Evolutionary conservation across 495 filamentous ascomycete genomes (phyloP).

Genomic region (Pyrenopolyporus hunteri): DNA sequence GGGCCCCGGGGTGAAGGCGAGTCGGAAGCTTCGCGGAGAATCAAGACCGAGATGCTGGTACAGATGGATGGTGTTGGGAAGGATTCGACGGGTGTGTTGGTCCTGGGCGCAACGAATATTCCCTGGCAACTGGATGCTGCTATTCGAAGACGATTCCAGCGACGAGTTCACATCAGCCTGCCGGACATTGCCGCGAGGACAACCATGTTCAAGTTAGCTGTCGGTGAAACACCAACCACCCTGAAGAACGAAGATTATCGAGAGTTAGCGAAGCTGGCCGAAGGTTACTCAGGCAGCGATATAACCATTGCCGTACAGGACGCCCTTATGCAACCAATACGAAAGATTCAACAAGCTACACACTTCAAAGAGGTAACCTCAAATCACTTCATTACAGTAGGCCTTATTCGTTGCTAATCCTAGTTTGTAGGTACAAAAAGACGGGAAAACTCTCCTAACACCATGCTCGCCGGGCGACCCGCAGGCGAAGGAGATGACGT

Average conservation of each 20-base stretch:
- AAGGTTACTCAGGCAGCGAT: constrained; percentile 95
- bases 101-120: constrained; percentile 97
- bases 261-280: constrained; percentile 77
- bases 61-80: constrained; percentile 99
- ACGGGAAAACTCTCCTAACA: constrained; percentile 78
- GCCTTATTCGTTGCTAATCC: neutral
- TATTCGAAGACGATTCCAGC: constrained; percentile 94
- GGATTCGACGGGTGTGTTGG: constrained; percentile 90
- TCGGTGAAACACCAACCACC: constrained; percentile 89
- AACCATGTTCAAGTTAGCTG: constrained; percentile 95
- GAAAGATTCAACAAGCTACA: constrained; percentile 97
- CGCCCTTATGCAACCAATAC: constrained; percentile 95
- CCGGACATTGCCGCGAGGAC: constrained; percentile 88
- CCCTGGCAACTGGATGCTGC: constrained; percentile 99
- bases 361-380: constrained; percentile 89
- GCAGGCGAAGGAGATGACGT: constrained; percentile 88
- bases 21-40: constrained; percentile 93
- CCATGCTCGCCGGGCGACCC: constrained; percentile 92
- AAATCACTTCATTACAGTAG: neutral
- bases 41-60: constrained; percentile 97
- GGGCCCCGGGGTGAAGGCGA: constrained; percentile 97
- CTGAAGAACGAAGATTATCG: constrained; percentile 79
- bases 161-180: constrained; percentile 91
- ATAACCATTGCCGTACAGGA: constrained; percentile 97
- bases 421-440: constrained; percentile 65